phyloP scores from a whole-genome alignment of 129 eudicot species.

The Silybum marianum region DNA sequence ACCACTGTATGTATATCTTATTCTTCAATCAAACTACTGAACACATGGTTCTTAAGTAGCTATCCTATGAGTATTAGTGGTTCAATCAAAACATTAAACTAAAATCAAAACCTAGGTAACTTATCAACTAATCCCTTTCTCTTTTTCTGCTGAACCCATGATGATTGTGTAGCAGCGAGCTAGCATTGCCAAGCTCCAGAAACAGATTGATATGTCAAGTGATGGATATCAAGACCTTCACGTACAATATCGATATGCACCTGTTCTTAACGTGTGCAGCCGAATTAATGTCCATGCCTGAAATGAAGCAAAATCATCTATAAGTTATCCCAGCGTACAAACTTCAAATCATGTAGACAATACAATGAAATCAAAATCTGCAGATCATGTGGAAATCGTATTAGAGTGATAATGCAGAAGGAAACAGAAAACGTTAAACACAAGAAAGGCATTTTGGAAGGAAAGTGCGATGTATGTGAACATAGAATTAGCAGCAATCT shows the following conservation, averaged over 20 bases:
- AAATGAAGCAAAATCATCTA: constrained; percentile 17
- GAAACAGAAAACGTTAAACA: neutral
- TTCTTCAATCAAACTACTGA: constrained; percentile 23
- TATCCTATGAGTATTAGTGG: constrained; percentile 3
- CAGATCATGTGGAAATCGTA: constrained; percentile 14
- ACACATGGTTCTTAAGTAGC: constrained; percentile 19
- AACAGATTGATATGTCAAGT: constrained; percentile 4
- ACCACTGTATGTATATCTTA: neutral
- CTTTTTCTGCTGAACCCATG: constrained; percentile 17
- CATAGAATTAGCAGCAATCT: constrained; percentile 4
- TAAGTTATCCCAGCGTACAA: constrained; percentile 7
- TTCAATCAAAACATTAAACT: constrained; percentile 11
- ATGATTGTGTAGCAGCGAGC: constrained; percentile 1
- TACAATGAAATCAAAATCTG: constrained; percentile 19
- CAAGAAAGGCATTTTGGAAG: neutral
- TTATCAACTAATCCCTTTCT: constrained; percentile 16
- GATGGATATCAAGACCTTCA: constrained; percentile 1
- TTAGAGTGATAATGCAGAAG: constrained; percentile 19
- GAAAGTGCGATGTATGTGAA: neutral
- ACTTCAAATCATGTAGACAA: neutral
- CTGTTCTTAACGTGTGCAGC: constrained; percentile 1
- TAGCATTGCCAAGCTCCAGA: constrained; percentile 1
- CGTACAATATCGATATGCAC: constrained; percentile 13
- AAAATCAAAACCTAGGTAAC: constrained; percentile 23
- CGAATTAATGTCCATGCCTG: constrained; percentile 31